Percentiles rank a stretch among this genome's conserved stretches.
Conservation (phyloP, 192 early-diverging fungal species). For the Backusella westeae region DNA sequence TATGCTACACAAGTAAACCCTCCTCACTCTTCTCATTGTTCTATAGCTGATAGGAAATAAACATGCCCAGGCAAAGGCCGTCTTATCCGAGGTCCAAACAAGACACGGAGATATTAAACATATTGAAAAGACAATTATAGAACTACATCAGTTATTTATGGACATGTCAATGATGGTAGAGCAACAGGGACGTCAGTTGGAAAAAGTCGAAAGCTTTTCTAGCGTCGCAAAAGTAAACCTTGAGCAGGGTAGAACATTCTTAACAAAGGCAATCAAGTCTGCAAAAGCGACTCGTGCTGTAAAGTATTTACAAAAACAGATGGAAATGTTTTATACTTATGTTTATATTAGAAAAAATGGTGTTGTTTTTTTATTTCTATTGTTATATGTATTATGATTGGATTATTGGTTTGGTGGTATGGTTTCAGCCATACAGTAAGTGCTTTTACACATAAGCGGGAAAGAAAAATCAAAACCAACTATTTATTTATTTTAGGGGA, state of each 20-base stretch:
- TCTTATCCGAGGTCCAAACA: constrained; percentile 77
- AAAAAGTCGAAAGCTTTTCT: constrained; percentile 65
- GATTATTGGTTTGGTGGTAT: constrained; percentile 40
- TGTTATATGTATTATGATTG: constrained; percentile 28
- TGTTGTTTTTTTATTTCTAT: constrained; percentile 33
- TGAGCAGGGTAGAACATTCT: constrained; percentile 25
- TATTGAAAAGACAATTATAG: constrained; percentile 85
- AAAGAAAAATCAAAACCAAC: no score
- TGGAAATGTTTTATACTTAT: background rate
- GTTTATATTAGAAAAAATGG: constrained; percentile 36
- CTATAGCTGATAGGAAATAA: constrained; percentile 66
- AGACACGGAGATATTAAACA: constrained; percentile 80
- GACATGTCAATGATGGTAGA: constrained; percentile 82
- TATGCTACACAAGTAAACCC: background rate
- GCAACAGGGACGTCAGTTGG: constrained; percentile 68
- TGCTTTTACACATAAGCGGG: background rate
- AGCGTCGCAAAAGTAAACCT: constrained; percentile 15
- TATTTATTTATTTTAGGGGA: no score
- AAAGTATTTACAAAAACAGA: background rate
- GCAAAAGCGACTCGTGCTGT: constrained; percentile 29
- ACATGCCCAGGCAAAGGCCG: constrained; percentile 68
- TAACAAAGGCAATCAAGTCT: constrained; percentile 21
- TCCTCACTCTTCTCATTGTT: background rate
- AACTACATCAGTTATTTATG: constrained; percentile 84
- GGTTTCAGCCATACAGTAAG: constrained; percentile 24